phyloP scores from a whole-genome alignment of 371 early-diverging fungal species.

The Apophysomyces trapeziformis region DNA sequence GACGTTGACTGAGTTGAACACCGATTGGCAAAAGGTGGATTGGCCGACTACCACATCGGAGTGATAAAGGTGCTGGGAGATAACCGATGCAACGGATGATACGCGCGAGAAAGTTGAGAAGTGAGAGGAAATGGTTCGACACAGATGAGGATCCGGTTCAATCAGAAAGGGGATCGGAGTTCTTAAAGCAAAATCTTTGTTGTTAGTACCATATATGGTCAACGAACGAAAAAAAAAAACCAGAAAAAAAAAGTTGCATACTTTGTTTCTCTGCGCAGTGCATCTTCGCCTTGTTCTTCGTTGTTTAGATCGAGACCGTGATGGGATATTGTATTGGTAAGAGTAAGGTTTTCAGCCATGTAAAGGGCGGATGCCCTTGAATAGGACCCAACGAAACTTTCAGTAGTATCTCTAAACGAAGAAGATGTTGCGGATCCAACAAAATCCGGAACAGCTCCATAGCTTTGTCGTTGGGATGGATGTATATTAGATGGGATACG shows the following conservation, averaged over 20 bases:
- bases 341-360: slow-evolving; percentile 28
- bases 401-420: slow-evolving; percentile 14
- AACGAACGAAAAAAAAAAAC: not conserved
- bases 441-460: slow-evolving; percentile 22
- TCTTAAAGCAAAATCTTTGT: not conserved
- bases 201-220: not conserved
- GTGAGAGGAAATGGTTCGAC: slow-evolving; percentile 5
- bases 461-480: slow-evolving; percentile 30
- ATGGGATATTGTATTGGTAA: slow-evolving; percentile 5
- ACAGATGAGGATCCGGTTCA: not conserved
- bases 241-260: not conserved
- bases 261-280: slow-evolving; percentile 2
- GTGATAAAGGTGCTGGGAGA: slow-evolving; percentile 18
- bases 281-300: not conserved
- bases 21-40: slow-evolving; percentile 46
- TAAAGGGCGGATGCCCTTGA: slow-evolving; percentile 27
- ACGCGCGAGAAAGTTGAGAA: slow-evolving; percentile 19
- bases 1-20: slow-evolving; percentile 69
- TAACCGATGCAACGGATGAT: slow-evolving; percentile 22
- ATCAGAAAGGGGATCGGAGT: not conserved
- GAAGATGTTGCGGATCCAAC: slow-evolving; percentile 6
- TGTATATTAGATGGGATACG: slow-evolving; percentile 40
- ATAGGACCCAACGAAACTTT: slow-evolving; percentile 27
- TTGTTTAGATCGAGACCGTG: not conserved
- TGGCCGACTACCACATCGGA: slow-evolving; percentile 5